Evolutionary conservation across 2,329 filamentous ascomycete genomes (phyloP).

Genomic region (Bipolaris victoriae): DNA sequence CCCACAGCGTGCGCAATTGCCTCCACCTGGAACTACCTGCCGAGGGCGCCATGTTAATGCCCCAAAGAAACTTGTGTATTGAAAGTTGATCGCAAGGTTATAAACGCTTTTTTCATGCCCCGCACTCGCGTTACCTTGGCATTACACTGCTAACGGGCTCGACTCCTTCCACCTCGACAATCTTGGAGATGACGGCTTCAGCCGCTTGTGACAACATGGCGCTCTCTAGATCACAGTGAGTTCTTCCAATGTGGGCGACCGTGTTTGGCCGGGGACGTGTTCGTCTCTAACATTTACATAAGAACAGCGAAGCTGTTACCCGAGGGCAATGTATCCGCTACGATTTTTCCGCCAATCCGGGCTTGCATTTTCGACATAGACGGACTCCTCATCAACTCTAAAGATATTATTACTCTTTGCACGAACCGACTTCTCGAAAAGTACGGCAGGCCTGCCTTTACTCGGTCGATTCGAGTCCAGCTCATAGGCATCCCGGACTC

Average conservation of each 20-base stretch:
- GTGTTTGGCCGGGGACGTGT: background rate
- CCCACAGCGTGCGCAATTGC: too few relatives aligned
- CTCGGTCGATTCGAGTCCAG: conserved; percentile 13
- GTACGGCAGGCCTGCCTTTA: conserved; percentile 18
- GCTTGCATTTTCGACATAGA: conserved; percentile 28
- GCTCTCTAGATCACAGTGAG: conserved; percentile 9
- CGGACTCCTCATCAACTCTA: conserved; percentile 43
- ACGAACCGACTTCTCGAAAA: conserved; percentile 10
- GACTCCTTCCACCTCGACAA: conserved; percentile 6
- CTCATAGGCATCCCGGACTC: conserved; percentile 13
- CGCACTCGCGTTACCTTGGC: background rate
- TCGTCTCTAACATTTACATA: conserved; percentile 5
- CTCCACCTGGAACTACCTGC: too few relatives aligned
- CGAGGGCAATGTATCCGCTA: background rate
- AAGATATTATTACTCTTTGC: conserved; percentile 31
- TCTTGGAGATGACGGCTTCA: conserved; percentile 1
- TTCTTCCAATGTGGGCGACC: conserved; percentile 1
- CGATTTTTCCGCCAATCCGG: background rate
- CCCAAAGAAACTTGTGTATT: too few relatives aligned
- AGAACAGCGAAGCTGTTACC: conserved; percentile 5
- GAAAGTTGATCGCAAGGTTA: too few relatives aligned
- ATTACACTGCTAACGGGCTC: conserved; percentile 1
- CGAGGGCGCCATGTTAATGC: too few relatives aligned
- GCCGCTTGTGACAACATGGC: conserved; percentile 6
- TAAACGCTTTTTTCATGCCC: background rate